Evolutionary conservation across 169 alveolate species (phyloP).

Genomic region (Cardiosporidium cionae): DNA sequence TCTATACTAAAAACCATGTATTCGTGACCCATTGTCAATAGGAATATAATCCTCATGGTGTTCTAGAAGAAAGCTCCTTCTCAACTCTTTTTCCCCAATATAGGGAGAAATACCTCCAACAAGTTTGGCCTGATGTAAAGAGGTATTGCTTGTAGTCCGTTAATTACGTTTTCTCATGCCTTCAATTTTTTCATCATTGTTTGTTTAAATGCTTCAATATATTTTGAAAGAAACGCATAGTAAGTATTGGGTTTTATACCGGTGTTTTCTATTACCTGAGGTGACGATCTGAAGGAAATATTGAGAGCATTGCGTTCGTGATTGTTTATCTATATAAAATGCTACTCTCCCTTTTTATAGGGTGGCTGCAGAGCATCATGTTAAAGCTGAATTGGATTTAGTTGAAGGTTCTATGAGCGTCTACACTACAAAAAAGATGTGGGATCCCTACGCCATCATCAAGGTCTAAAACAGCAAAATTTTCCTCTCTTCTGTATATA

Average conservation of each 20-base stretch:
- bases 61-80: slow-evolving; percentile 92
- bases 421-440: slow-evolving; percentile 91
- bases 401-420: slow-evolving; percentile 99
- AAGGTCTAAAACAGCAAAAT: slow-evolving; percentile 46
- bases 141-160: slow-evolving; percentile 32
- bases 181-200: slow-evolving; percentile 7
- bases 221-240: too few species aligned
- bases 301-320: too few species aligned
- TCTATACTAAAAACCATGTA: neutral
- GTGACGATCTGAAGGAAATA: neutral
- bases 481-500: too few species aligned
- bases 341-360: slow-evolving; percentile 32
- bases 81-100: slow-evolving; percentile 95
- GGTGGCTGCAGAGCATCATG: slow-evolving; percentile 70
- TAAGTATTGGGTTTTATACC: too few species aligned
- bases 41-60: slow-evolving; percentile 83
- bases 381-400: slow-evolving; percentile 90
- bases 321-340: neutral
- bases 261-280: neutral
- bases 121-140: slow-evolving; percentile 90
- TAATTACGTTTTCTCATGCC: neutral
- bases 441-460: slow-evolving; percentile 96
- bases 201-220: too few species aligned
- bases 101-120: slow-evolving; percentile 93
- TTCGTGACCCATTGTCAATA: slow-evolving; percentile 14